Evolutionary conservation across 208 protist genomes (phyloP).

Genomic region (Leishmania braziliensis): DNA sequence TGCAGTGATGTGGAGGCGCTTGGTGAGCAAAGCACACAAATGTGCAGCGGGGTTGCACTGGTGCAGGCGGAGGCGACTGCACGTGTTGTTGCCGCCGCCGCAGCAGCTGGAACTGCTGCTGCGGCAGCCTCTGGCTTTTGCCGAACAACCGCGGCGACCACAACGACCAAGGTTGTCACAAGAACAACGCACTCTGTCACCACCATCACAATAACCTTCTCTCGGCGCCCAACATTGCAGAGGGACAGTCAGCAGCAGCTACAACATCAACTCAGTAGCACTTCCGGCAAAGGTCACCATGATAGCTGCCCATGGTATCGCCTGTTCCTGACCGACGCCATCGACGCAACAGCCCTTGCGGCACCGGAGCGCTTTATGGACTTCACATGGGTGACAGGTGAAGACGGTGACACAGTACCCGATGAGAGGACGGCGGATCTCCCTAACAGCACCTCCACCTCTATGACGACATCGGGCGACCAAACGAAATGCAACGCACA

Average conservation of each 20-base stretch:
- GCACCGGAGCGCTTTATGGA: constrained; percentile 33
- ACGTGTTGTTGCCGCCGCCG: background rate
- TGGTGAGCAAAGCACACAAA: background rate
- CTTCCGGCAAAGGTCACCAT: background rate
- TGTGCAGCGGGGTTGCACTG: background rate
- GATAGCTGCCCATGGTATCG: constrained; percentile 27
- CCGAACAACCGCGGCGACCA: background rate
- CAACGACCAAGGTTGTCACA: constrained; percentile 4
- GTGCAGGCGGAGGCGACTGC: background rate
- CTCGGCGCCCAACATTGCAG: constrained; percentile 4
- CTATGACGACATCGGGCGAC: background rate
- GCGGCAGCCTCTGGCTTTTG: too few relatives aligned
- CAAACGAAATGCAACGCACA: background rate
- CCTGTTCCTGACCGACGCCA: constrained; percentile 22
- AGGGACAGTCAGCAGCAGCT: background rate
- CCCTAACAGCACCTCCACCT: background rate
- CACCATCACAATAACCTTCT: constrained; percentile 32
- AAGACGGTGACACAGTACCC: background rate
- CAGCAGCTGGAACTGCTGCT: background rate
- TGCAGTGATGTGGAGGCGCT: background rate
- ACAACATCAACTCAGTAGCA: background rate
- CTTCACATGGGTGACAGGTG: constrained; percentile 22
- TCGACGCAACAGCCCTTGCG: constrained; percentile 26
- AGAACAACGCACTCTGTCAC: constrained; percentile 9
- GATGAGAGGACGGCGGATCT: background rate